Conservation (phyloP, 176 grass and related monocot species). For the Eremochloa ophiuroides region DNA sequence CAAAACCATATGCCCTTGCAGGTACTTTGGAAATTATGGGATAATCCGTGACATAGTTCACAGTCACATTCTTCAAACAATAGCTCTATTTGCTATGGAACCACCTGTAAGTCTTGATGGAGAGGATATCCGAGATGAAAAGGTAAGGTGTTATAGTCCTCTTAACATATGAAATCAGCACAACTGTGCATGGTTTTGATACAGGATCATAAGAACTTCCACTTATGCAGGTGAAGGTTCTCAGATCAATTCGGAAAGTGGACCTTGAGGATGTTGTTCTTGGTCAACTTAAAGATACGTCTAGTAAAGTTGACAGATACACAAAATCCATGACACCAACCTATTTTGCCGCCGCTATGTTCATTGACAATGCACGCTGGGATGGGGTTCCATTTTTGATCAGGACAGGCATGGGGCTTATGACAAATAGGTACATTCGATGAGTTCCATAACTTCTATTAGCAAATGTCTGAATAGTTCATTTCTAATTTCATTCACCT, state of each 20-base stretch:
- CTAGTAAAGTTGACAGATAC: constrained; percentile 50
- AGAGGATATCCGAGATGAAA: constrained; percentile 97
- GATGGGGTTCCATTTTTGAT: constrained; percentile 94
- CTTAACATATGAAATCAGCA: not conserved
- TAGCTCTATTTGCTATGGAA: constrained; percentile 95
- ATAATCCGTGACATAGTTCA: constrained; percentile 92
- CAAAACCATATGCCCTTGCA: constrained; percentile 9
- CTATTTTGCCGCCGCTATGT: constrained; percentile 85
- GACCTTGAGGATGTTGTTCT: constrained; percentile 79
- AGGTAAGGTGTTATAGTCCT: constrained; percentile 38
- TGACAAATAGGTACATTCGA: constrained; percentile 62
- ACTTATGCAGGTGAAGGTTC: constrained; percentile 74
- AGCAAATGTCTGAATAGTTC: not conserved
- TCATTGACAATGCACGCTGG: constrained; percentile 97
- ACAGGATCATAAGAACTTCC: not conserved
- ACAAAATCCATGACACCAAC: constrained; percentile 82
- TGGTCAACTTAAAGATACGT: constrained; percentile 77
- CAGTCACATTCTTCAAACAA: constrained; percentile 90
- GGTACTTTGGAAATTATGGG: constrained; percentile 89
- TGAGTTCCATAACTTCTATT: not conserved
- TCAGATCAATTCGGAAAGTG: constrained; percentile 81
- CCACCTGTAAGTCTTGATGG: constrained; percentile 84
- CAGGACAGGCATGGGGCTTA: constrained; percentile 90
- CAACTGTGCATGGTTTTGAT: not conserved
- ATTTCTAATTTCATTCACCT: constrained; percentile 2